Percentiles rank a stretch among this genome's conserved stretches.
Conservation (phyloP, 352 stramenopile genomes). For the Pythium oligandrum region DNA sequence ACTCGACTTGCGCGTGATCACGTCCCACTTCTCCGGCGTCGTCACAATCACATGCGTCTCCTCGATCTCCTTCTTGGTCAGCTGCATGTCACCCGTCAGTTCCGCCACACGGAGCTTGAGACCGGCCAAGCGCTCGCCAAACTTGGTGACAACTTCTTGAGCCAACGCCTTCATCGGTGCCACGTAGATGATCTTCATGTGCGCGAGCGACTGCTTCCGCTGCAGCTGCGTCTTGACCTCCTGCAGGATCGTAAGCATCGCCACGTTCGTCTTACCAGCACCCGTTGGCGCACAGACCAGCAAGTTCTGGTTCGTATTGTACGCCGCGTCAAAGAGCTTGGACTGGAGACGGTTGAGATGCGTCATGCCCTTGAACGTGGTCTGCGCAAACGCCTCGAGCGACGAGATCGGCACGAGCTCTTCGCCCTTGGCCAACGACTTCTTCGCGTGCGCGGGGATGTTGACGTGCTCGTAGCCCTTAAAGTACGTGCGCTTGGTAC, state of each 20-base stretch:
- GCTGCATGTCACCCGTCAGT: constrained; percentile 98
- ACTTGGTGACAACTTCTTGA: constrained; percentile 99
- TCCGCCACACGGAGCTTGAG: constrained; percentile 85
- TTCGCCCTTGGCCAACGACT: constrained; percentile 47
- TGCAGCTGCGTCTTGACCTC: constrained; percentile 81
- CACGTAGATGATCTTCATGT: constrained; percentile 97
- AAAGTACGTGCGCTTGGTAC: constrained; percentile 67
- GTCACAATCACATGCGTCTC: constrained; percentile 96
- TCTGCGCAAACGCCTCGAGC: constrained; percentile 72
- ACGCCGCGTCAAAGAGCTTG: constrained; percentile 95
- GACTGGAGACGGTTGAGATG: constrained; percentile 98
- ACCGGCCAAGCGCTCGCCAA: constrained; percentile 79
- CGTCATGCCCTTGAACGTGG: constrained; percentile 69
- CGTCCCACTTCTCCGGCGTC: constrained; percentile 99
- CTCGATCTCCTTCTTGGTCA: constrained; percentile 95
- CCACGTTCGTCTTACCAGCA: constrained; percentile 99
- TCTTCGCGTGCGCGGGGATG: constrained; percentile 68
- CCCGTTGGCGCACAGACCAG: constrained; percentile 92
- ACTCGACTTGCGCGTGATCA: constrained; percentile 97
- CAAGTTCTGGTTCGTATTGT: constrained; percentile 96
- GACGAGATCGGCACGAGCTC: constrained; percentile 54
- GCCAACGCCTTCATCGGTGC: constrained; percentile 97
- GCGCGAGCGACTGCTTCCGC: constrained; percentile 33
- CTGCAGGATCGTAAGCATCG: constrained; percentile 95
- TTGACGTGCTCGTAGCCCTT: constrained; percentile 84